phyloP scores from a whole-genome alignment of 306 rosid species.

The Luffa acutangula region DNA sequence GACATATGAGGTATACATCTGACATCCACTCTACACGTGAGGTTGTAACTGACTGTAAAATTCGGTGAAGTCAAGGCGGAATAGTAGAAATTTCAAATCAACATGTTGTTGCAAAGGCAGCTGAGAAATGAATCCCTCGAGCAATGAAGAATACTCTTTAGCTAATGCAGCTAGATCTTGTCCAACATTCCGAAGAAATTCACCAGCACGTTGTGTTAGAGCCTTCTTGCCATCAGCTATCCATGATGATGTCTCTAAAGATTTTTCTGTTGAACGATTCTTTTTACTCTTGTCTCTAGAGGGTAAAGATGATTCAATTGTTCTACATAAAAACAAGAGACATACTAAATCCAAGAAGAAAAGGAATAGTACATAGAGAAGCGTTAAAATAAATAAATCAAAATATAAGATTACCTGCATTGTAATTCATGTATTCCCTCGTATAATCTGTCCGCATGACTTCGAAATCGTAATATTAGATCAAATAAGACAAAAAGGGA shows the following conservation, averaged over 20 bases:
- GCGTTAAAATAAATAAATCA: not conserved
- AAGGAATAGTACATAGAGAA: not conserved
- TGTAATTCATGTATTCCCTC: constrained; percentile 92
- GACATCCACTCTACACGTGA: constrained; percentile 25
- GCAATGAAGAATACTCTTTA: constrained; percentile 73
- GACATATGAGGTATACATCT: constrained; percentile 7
- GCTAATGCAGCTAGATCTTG: constrained; percentile 73
- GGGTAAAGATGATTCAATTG: constrained; percentile 46
- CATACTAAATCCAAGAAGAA: not conserved
- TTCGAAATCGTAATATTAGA: constrained; percentile 76
- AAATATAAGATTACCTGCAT: constrained; percentile 49
- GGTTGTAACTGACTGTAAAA: constrained; percentile 63
- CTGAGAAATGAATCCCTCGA: constrained; percentile 83
- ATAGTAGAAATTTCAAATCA: constrained; percentile 87
- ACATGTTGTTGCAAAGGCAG: constrained; percentile 93
- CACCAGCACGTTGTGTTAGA: constrained; percentile 71
- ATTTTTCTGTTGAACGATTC: constrained; percentile 27
- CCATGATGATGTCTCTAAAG: constrained; percentile 63
- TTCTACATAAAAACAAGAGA: constrained; percentile 37
- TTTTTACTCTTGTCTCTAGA: constrained; percentile 50
- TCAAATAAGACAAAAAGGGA: constrained; percentile 78
- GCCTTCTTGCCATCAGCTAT: constrained; percentile 82
- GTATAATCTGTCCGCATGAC: constrained; percentile 72
- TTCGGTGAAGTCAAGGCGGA: constrained; percentile 92
- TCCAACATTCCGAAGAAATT: constrained; percentile 64